Base-by-base conservation (phyloP, 257 asterid species). In the Solanum virginianum region DNA sequence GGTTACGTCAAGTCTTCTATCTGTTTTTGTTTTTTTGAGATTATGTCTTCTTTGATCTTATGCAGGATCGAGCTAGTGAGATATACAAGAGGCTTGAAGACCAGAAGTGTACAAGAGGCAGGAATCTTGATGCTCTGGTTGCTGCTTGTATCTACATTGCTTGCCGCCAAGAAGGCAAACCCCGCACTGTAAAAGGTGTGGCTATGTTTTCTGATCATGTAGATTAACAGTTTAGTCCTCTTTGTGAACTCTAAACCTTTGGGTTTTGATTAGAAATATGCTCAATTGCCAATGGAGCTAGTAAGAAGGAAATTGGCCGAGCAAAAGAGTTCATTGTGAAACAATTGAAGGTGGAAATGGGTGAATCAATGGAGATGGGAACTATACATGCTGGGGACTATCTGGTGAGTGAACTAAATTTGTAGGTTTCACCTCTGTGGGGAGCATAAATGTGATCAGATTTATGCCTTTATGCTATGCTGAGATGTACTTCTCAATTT, bases 101-200 rank as follows among this genome's bases (percentile, higher is more conserved):
- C 89, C 98, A 93, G 88, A 95, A 95, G 90, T 93, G 97, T 87
- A 94, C 98, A 3, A 90, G 98, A 90, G 98, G 98, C 84, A 92
- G 98, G 88, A 95, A 92, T 87, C 90, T 94, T 92, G 98, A 95
- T 70, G 95, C 97, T 56, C 82, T 95, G 41, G 98, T 95, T 53
- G 98, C 97, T 83, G 98, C 97, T 66, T 93, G 97, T 90, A 93
- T 95, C 89, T 95, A 92, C 82, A 95, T 95, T 86, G 98, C 98
- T 71, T 95, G 98, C 86, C 91, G 98, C 71, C 97, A 93, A 82
- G 98, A 95, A 88, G 92, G 96, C 87, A 95, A 92, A 89, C 96
- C 98, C 8, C 97, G 98, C 59, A 95, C 98, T 75, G 95, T 94
- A 80, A 95, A 95, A 93, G 98, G 98, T 95, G 94, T 90, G 82